Evolutionary conservation across 768 basidiomycete species (phyloP).

Genomic region (Mycena rosella): DNA sequence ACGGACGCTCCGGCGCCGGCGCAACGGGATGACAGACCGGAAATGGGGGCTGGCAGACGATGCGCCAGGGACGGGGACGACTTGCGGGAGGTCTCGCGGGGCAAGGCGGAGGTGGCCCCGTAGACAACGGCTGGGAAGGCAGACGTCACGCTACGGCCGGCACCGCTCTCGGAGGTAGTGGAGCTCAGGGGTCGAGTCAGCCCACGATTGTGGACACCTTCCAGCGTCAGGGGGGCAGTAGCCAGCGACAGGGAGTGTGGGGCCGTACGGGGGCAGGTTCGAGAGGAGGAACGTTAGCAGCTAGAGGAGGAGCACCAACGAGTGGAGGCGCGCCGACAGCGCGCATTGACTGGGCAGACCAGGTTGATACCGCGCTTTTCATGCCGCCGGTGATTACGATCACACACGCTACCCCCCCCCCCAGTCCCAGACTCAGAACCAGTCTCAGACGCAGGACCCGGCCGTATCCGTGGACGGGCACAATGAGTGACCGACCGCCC

Average conservation of each 20-base stretch:
- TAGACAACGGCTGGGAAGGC: background rate
- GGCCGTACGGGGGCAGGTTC: too few relatives aligned
- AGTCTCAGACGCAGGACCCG: background rate
- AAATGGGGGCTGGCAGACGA: background rate
- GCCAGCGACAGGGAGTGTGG: too few relatives aligned
- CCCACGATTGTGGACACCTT: too few relatives aligned
- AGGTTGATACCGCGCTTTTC: too few relatives aligned
- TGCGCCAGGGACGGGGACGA: background rate
- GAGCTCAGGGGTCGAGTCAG: background rate
- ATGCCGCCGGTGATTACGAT: background rate
- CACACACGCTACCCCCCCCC: background rate
- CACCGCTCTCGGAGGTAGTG: background rate
- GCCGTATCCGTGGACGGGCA: background rate
- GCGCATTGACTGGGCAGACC: background rate
- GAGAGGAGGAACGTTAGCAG: too few relatives aligned
- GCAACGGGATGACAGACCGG: background rate
- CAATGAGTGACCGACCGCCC: background rate
- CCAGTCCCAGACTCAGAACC: background rate
- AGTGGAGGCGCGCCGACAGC: background rate
- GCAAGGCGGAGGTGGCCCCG: background rate
- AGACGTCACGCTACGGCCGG: background rate
- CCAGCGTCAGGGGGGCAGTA: too few relatives aligned
- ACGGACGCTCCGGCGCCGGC: background rate
- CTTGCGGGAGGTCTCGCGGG: background rate
- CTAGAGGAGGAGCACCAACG: too few relatives aligned